Evolutionary conservation across 768 basidiomycete genomes (phyloP).

Genomic region (Clathrus columnatus): DNA sequence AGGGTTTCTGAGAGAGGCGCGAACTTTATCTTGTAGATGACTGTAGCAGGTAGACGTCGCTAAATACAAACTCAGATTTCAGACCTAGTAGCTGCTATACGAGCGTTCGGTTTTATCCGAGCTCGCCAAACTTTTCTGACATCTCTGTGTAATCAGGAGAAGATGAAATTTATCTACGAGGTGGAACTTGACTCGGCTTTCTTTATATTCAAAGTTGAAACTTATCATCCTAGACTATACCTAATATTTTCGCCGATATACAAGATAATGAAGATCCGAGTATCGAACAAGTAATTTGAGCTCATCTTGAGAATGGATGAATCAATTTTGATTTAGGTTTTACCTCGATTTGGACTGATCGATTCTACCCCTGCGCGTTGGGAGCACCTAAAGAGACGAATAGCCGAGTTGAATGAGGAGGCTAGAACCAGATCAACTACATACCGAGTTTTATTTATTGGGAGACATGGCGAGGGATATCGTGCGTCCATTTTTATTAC

Average conservation of each 20-base stretch:
- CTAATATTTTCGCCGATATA: conserved; percentile 39
- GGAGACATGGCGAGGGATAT: conserved; percentile 65
- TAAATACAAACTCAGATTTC: too few species aligned
- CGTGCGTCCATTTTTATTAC: conserved; percentile 34
- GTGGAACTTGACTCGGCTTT: not conserved
- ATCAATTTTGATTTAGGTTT: conserved; percentile 32
- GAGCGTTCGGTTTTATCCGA: too few species aligned
- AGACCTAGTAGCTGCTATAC: too few species aligned
- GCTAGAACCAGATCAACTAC: conserved; percentile 28
- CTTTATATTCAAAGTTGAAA: too few species aligned
- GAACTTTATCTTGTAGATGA: too few species aligned
- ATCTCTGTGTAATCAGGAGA: too few species aligned
- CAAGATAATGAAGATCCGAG: conserved; percentile 20
- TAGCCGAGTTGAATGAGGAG: conserved; percentile 40
- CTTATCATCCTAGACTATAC: conserved; percentile 21
- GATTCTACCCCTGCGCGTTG: conserved; percentile 45
- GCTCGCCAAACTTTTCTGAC: too few species aligned
- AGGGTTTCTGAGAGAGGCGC: too few species aligned
- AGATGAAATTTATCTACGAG: not conserved
- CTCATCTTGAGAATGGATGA: not conserved
- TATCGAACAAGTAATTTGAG: not conserved
- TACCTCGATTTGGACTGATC: conserved; percentile 48
- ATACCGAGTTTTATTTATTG: conserved; percentile 60
- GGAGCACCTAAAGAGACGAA: conserved; percentile 31
- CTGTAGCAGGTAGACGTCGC: too few species aligned